Conservation (phyloP, 2,329 filamentous ascomycete species). For the Microsporum audouinii region DNA sequence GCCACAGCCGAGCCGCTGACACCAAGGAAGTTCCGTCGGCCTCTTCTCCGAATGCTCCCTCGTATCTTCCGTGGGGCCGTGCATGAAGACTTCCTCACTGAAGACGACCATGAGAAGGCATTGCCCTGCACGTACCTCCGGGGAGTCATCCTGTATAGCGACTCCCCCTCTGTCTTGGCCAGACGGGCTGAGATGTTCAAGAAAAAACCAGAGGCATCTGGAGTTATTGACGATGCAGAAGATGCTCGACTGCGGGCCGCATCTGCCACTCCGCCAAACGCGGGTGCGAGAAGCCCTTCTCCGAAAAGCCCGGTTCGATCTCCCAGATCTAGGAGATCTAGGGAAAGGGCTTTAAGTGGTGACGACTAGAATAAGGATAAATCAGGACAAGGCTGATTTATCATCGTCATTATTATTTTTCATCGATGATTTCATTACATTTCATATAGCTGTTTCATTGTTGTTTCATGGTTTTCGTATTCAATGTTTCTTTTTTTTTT, state of each 20-base stretch:
- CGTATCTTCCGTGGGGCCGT: conserved; percentile 43
- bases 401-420: not conserved
- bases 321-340: not conserved
- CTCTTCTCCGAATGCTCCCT: conserved; percentile 42
- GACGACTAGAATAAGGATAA: not conserved
- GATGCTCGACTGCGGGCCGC: conserved; percentile 2
- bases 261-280: conserved; percentile 1
- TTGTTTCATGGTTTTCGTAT: conserved; percentile 1
- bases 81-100: conserved; percentile 35
- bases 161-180: conserved; percentile 34
- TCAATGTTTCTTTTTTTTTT: not conserved
- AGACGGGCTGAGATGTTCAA: conserved; percentile 31
- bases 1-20: not conserved
- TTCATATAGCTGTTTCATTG: not conserved
- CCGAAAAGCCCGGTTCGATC: not conserved
- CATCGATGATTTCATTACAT: not conserved
- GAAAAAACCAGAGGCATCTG: conserved; percentile 14
- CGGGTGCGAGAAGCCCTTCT: not conserved
- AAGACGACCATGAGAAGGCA: conserved; percentile 36
- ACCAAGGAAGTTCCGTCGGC: conserved; percentile 12
- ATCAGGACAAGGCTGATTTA: not conserved
- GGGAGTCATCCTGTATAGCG: conserved; percentile 41
- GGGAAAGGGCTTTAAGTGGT: not conserved
- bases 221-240: conserved; percentile 3
- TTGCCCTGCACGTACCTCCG: conserved; percentile 37